These are phyloP conservation scores for Loxodes magnus DNA, from an alignment of 73 alveolate species.

Conservation along the genomic window DNA sequence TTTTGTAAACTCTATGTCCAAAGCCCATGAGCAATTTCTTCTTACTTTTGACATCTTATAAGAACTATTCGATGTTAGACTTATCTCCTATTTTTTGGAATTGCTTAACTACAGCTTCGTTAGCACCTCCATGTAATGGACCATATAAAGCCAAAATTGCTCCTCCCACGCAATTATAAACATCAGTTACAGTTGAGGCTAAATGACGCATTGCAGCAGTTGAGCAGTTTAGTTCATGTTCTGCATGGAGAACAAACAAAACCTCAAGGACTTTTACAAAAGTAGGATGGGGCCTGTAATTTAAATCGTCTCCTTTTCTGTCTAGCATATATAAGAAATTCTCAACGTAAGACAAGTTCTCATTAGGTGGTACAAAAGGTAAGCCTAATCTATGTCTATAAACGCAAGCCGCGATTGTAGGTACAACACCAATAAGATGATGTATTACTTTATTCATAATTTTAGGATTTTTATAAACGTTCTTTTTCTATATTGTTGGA, in stretches of 20 bases:
- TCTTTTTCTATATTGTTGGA: constrained; percentile 74
- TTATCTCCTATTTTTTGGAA: constrained; percentile 69
- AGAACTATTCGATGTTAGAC: constrained; percentile 63
- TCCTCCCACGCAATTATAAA: constrained; percentile 69
- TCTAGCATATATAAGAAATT: constrained; percentile 83
- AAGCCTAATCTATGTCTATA: constrained; percentile 77
- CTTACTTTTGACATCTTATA: constrained; percentile 65
- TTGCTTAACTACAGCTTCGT: constrained; percentile 86
- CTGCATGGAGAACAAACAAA: constrained; percentile 80
- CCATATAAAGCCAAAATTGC: constrained; percentile 87
- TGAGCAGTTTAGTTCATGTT: constrained; percentile 87
- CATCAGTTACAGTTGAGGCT: constrained; percentile 58
- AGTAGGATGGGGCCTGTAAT: constrained; percentile 62
- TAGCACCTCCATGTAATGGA: constrained; percentile 89
- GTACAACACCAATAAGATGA: constrained; percentile 63
- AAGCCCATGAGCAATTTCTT: constrained; percentile 70
- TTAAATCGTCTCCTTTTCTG: constrained; percentile 32
- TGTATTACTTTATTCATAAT: constrained; percentile 52
- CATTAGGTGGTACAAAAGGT: constrained; percentile 50
- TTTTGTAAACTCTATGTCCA: constrained; percentile 86
- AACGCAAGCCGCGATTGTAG: constrained; percentile 66
- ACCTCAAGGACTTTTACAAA: constrained; percentile 63
- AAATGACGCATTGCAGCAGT: constrained; percentile 86
- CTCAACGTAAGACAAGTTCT: constrained; percentile 58
- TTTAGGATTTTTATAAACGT: constrained; percentile 46